Base-by-base conservation (phyloP, 2,329 filamentous ascomycete species). In the Pestalotiopsis sp. region DNA sequence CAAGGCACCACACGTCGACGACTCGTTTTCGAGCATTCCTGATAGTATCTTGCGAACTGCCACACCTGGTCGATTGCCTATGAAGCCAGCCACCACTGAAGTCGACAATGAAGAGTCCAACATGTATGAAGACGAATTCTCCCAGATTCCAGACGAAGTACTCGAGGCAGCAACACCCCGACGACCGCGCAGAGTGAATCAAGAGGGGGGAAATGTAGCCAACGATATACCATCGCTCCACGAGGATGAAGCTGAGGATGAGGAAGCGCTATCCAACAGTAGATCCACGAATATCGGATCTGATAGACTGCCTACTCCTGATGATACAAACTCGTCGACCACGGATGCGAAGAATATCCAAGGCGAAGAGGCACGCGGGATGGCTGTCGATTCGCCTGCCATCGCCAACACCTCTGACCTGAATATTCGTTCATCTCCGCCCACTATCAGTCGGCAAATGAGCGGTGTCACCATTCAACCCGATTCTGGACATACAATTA, bases 71-170 rank as follows among this genome's bases (percentile, higher is more conserved):
- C 75, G 74, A 55, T 63, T 72, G 20, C 71, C 74, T 57, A 74
- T 69, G 69, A 74, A 73, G 17, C 66, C 69, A 12, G 72, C 70
- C 11, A 31, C 69, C 25, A 59, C 64, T 4, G 67, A 62, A 25
- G 31, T 71, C 0, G 74, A 74, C 2, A 72, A 77, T 1, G 76
- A 80, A 2, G 77, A 81, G 25, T 74, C 78, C 2, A 77, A 76
- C 52, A 64, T 76, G 36, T 86, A 87, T 59, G 85, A 88, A 1
- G 87, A 89, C 70, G 87, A 86, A 0, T 89, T 89, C 71, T 89
- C 87, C 0, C 85, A 87, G 65, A 86, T 89, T 17, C 86, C 87
- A 0, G 82, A 86, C 17, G 81, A 77, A 3, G 78, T 88, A 2
- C 81, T 89, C 3, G 81, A 80, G 14, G 85, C 85, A 36, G 87